Conservation (phyloP, 306 rosid species). For the Parietaria judaica region DNA sequence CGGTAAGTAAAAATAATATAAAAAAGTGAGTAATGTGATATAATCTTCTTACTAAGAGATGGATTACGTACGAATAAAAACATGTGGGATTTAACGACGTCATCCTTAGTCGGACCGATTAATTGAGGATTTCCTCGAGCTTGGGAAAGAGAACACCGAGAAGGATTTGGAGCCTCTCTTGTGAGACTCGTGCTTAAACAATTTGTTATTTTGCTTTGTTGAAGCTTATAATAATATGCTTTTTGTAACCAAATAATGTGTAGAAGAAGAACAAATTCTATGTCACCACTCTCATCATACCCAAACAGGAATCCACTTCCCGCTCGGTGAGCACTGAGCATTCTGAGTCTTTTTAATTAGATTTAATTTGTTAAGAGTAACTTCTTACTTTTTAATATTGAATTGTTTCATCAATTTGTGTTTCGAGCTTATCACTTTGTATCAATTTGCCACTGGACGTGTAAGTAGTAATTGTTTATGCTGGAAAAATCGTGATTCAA, state of each 20-base stretch:
- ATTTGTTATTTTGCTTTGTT: constrained; percentile 6
- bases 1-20: no score
- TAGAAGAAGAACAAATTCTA: constrained; percentile 60
- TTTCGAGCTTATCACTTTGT: no score
- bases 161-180: constrained; percentile 71
- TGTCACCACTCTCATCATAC: constrained; percentile 71
- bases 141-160: constrained; percentile 54
- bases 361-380: no score
- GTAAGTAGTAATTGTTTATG: no score
- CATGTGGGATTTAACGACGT: no score
- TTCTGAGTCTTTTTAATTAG: constrained; percentile 7
- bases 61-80: no score
- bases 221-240: constrained; percentile 21
- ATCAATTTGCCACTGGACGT: no score
- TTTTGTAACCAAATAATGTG: constrained; percentile 21
- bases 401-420: no score
- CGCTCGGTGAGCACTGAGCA: constrained; percentile 66
- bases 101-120: constrained; percentile 55
- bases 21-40: no score
- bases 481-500: no score
- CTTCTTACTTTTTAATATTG: no score
- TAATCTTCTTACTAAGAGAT: no score
- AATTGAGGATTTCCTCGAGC: constrained; percentile 69
- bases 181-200: constrained; percentile 36
- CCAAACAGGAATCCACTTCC: constrained; percentile 85